These are phyloP conservation scores for Silene vulgaris DNA, from an alignment of 179 eudicot genomes.

Conservation along the genomic window DNA sequence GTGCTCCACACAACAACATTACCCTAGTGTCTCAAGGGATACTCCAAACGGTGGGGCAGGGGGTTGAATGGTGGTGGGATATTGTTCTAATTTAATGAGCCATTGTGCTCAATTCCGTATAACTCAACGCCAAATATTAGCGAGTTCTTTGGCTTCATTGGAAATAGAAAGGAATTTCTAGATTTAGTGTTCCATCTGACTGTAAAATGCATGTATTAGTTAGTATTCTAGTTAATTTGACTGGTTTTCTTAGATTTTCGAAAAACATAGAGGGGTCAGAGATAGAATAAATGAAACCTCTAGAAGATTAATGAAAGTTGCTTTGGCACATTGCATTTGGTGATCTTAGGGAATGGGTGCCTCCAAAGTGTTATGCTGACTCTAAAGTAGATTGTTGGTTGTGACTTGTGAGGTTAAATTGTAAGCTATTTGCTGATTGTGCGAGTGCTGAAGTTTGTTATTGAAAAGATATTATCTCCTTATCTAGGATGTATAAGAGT, in stretches of 20 bases:
- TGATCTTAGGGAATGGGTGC: not conserved
- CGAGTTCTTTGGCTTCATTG: too few species aligned
- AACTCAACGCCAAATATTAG: too few species aligned
- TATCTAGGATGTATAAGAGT: not conserved
- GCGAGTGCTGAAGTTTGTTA: not conserved
- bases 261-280: not conserved
- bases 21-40: not conserved
- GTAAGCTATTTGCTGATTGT: not conserved
- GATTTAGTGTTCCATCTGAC: too few species aligned
- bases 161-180: too few species aligned
- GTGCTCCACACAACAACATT: not conserved
- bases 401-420: not conserved
- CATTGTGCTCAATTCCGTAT: too few species aligned
- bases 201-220: not conserved
- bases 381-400: not conserved
- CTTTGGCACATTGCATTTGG: slow-evolving; percentile 1
- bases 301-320: not conserved
- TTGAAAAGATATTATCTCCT: not conserved
- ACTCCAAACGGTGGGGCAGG: not conserved
- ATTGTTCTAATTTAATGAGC: too few species aligned
- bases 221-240: not conserved
- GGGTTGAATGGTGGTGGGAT: too few species aligned
- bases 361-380: not conserved
- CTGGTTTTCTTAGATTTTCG: too few species aligned
- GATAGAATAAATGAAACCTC: not conserved